Conservation (phyloP, 2,329 filamentous ascomycete species). For the Cladosporium sp. region DNA sequence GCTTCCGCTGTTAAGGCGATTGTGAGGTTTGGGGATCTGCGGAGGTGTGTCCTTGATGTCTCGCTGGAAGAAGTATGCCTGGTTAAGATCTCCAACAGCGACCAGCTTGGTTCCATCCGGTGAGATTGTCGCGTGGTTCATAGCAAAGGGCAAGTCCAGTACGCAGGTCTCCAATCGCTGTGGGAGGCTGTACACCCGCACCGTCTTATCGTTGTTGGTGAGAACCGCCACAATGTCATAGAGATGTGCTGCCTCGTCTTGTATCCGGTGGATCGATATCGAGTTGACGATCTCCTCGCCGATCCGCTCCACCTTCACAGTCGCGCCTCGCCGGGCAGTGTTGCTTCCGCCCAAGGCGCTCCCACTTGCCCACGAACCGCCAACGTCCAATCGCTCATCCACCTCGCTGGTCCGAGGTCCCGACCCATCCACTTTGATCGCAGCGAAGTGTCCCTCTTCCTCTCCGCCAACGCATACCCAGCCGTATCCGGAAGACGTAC, state of each 20-base stretch:
- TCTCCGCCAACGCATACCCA: slow-evolving; percentile 88
- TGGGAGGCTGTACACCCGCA: slow-evolving; percentile 77
- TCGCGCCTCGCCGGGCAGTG: slow-evolving; percentile 55
- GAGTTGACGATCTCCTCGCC: slow-evolving; percentile 67
- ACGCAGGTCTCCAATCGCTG: slow-evolving; percentile 68
- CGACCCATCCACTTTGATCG: slow-evolving; percentile 62
- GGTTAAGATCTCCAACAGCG: slow-evolving; percentile 84
- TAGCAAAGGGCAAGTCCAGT: slow-evolving; percentile 75
- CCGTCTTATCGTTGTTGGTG: slow-evolving; percentile 88
- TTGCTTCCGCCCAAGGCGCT: slow-evolving; percentile 2
- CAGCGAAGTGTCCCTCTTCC: slow-evolving; percentile 81
- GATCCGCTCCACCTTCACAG: slow-evolving; percentile 58
- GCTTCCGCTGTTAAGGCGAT: slow-evolving; percentile 35
- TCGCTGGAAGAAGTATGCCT: slow-evolving; percentile 77
- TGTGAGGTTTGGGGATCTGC: slow-evolving; percentile 41
- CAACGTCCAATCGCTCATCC: slow-evolving; percentile 10
- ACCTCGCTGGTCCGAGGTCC: slow-evolving; percentile 26
- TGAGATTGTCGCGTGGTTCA: slow-evolving; percentile 93
- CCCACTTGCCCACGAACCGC: slow-evolving; percentile 11
- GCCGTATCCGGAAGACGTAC: slow-evolving; percentile 79
- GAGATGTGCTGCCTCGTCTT: slow-evolving; percentile 50
- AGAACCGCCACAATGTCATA: slow-evolving; percentile 67
- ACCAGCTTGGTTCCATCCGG: slow-evolving; percentile 79
- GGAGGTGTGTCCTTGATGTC: slow-evolving; percentile 33
- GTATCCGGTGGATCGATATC: slow-evolving; percentile 62